Percentiles rank a stretch among this genome's conserved stretches.
Conservation (phyloP, 345 rosid genomes). For the Rhodamnia argentea region DNA sequence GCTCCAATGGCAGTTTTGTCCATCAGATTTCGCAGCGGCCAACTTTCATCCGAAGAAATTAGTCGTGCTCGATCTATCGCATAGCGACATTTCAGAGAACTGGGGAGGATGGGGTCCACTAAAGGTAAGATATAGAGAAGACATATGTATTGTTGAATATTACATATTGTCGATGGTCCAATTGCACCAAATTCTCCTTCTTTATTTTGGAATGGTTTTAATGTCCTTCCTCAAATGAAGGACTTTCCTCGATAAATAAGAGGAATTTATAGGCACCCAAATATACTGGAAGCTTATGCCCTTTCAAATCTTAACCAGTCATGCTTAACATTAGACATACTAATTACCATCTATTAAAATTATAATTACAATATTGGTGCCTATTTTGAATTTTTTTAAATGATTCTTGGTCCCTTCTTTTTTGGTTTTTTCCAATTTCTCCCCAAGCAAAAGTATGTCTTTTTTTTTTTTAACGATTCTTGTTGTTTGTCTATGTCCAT, state of each 20-base stretch:
- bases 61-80: neutral
- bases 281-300: neutral
- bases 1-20: neutral
- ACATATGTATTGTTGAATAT: too few relatives aligned
- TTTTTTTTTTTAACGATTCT: too few relatives aligned
- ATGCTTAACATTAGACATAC: fast-evolving
- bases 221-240: neutral
- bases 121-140: too few relatives aligned
- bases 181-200: neutral
- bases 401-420: too few relatives aligned
- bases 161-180: too few relatives aligned
- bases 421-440: fast-evolving
- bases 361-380: too few relatives aligned
- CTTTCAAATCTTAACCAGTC: neutral
- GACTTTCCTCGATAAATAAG: too few relatives aligned
- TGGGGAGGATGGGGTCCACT: neutral
- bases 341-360: too few relatives aligned
- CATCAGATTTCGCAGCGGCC: neutral
- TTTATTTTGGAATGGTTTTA: neutral
- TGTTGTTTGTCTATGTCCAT: neutral
- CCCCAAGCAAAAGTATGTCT: fast-evolving
- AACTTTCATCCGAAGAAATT: neutral
- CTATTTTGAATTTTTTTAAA: too few relatives aligned
- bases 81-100: neutral
- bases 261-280: too few relatives aligned